Base-by-base conservation (phyloP, 208 protist species). In the Leishmania arabica region DNA sequence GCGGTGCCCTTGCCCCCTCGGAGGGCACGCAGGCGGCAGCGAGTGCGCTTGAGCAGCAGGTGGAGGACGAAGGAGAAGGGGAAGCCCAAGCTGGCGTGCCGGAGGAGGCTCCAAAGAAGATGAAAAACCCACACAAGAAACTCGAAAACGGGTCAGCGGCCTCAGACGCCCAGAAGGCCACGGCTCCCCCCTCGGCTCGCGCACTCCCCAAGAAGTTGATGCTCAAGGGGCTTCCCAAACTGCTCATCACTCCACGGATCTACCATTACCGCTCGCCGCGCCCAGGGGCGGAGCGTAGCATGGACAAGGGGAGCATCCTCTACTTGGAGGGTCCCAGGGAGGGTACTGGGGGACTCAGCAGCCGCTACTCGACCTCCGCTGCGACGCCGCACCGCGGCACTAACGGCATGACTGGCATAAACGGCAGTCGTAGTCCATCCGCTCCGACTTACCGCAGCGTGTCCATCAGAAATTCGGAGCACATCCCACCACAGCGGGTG, bases 241-340 rank as follows among this genome's bases (percentile, higher is more conserved):
- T 81, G 58, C 78, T 92, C 49, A 77, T 76, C 56, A 88, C 84
- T 11, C 84, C 86, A n/a, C 86, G 89, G 45, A 31, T 75, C 71
- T 89, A 83, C 84, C 78, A 65, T 21, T 65, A 70, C 42, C 88
- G 86, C 78, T 79, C 86, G 37, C 86, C 83, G 13, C 88, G 88
- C 13, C 78, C 86, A 8, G 86, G 86, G 5, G 85, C 79, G 56
- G 82, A 82, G 65, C 47, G 9, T 34, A 21, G 58, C 15, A 74
- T 60, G 60, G 82, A 77, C 17, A 60, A 71, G 15, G 74, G 70
- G 65, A 34, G 34, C 21, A 9, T 34, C 0, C 42, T 72, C 51
- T 84, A 80, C 74, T 45, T 79, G 9, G 37, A 49, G 24, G n/a
- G 21, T 21, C 42, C 70, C 53, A 56, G 47, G 13, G 76, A 77